Conservation (phyloP, 2,329 filamentous ascomycete species). For the Beauveria sp. region DNA sequence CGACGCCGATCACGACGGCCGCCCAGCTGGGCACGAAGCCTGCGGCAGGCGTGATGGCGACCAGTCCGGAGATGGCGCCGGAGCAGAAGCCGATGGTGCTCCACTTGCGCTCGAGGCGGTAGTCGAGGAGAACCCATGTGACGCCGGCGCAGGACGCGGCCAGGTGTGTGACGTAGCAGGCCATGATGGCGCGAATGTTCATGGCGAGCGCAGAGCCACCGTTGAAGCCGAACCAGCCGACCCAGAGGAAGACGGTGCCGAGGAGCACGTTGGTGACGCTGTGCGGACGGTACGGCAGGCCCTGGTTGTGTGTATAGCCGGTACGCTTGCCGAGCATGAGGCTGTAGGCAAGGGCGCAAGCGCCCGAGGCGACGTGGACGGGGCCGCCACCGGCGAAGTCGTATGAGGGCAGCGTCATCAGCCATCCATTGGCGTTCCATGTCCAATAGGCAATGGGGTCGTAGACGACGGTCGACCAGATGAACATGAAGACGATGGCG, state of each 20-base stretch:
- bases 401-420: conserved; percentile 58
- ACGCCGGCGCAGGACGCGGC: conserved; percentile 75
- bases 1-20: conserved; percentile 50
- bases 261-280: conserved; percentile 68
- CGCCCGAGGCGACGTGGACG: conserved; percentile 67
- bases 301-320: conserved; percentile 53
- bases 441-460: conserved; percentile 71
- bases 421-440: conserved; percentile 68
- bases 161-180: conserved; percentile 80
- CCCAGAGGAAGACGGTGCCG: conserved; percentile 74
- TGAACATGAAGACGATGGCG: conserved; percentile 59
- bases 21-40: conserved; percentile 68
- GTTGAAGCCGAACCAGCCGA: conserved; percentile 97
- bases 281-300: conserved; percentile 61
- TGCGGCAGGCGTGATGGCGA: conserved; percentile 78
- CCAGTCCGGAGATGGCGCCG: conserved; percentile 77
- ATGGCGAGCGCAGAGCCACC: conserved; percentile 73
- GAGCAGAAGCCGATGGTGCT: conserved; percentile 91
- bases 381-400: conserved; percentile 71
- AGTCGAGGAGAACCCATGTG: conserved; percentile 80
- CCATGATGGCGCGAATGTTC: conserved; percentile 84
- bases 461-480: conserved; percentile 66
- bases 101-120: conserved; percentile 88
- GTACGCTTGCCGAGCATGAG: conserved; percentile 64
- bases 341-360: conserved; percentile 64